Evolutionary conservation across 2,329 filamentous ascomycete species (phyloP), one percentile per base, ranked within the genome.

Genomic region (Trichoderma sp.): DNA sequence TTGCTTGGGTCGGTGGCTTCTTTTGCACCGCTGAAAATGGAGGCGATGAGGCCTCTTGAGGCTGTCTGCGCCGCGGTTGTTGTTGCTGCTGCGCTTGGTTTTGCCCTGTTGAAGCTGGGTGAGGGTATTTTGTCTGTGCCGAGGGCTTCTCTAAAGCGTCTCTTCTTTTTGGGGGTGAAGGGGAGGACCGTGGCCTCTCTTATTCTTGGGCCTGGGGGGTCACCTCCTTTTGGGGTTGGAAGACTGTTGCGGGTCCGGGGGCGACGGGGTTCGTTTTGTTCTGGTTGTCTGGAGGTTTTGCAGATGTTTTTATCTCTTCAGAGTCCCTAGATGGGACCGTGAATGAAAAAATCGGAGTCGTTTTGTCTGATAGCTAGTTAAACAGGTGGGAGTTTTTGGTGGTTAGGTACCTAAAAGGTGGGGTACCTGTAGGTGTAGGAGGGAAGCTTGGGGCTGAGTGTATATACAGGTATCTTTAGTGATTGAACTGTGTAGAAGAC

Each of bases 361-460:
- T 53, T 53, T 53, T 53, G 21, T 21, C 9, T 50, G 14, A 66
- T 66, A 66, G 63, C 33, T 66, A 66, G 35, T 66, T 14, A 66
- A 50, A 24, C 21, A 41, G 21, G 33, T 53, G 8, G 6, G 33
- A 4, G 6, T 41, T 67, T 67, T 29, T 67, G 18, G 64, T 67
- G 38, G 14, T 14, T 29, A 11, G 64, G 64, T 8, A 67, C 24
- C 64, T 6, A 53, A 67, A 67, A 67, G 64, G 64, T 67, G 64
- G 64, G 64, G 64, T 67, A 67, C 64, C 64, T 67, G 64, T 50
- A 67, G 64, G 14, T 67, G 24, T 67, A 67, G 64, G 64, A 67
- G 64, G 64, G 64, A 67, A 67, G 64, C 64, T 67, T 67, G 29
- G 3, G n/a, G 6, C 31, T 56, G 35, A 45, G 38, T 45, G 41